Percentiles rank a stretch among this genome's conserved stretches.
These are phyloP conservation scores for Pochonia chlamydosporia DNA, from an alignment of 2,329 filamentous ascomycete genomes.

Conservation along the genomic window DNA sequence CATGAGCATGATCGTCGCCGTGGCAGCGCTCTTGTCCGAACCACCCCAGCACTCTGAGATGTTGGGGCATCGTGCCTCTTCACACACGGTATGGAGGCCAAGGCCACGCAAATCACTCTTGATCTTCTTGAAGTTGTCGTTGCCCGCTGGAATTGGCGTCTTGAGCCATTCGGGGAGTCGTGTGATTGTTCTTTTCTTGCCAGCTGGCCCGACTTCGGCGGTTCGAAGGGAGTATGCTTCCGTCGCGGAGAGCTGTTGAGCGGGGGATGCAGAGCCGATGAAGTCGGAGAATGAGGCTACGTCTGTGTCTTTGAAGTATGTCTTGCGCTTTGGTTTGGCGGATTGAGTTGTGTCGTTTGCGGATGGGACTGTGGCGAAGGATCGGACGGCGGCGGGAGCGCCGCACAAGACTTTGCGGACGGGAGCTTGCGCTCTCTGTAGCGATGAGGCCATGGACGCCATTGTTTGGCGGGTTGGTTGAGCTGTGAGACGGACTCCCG, in stretches of 20 bases:
- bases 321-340: conserved; percentile 26
- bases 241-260: conserved; percentile 37
- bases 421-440: conserved; percentile 37
- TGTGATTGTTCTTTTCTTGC: conserved; percentile 58
- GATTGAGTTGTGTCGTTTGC: conserved; percentile 18
- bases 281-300: conserved; percentile 56
- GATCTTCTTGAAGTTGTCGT: conserved; percentile 84
- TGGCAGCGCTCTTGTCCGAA: conserved; percentile 78
- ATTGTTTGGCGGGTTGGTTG: not conserved
- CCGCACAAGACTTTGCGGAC: conserved; percentile 33
- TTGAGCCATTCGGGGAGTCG: conserved; percentile 92
- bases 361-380: conserved; percentile 41
- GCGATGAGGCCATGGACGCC: conserved; percentile 33
- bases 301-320: conserved; percentile 55
- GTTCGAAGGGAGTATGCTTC: conserved; percentile 58
- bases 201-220: conserved; percentile 57
- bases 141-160: conserved; percentile 82
- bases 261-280: conserved; percentile 34
- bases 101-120: conserved; percentile 88
- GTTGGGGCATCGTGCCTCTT: conserved; percentile 95
- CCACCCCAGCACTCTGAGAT: conserved; percentile 98
- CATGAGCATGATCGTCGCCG: conserved; percentile 99
- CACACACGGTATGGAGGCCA: conserved; percentile 90
- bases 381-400: conserved; percentile 25
- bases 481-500: not conserved